Conservation (phyloP, 2,329 filamentous ascomycete genomes). For the Stachybotrys chartarum region DNA sequence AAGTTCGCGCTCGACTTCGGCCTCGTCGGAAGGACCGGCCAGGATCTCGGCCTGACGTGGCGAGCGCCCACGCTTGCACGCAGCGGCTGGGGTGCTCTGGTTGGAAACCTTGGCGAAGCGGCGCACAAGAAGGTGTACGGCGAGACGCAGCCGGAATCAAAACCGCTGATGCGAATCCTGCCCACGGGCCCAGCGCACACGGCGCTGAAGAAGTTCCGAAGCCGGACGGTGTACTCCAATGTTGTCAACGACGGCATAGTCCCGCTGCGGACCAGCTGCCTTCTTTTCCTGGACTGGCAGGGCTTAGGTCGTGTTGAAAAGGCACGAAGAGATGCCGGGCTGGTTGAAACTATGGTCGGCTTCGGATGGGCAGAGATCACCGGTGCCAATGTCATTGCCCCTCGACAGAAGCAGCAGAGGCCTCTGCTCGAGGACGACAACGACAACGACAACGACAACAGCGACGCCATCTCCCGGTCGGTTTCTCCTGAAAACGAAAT, state of each 20-base stretch:
- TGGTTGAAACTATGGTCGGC: slow-evolving; percentile 86
- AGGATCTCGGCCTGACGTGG: slow-evolving; percentile 94
- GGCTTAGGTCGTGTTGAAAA: slow-evolving; percentile 91
- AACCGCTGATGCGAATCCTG: slow-evolving; percentile 80
- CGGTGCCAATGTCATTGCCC: slow-evolving; percentile 49
- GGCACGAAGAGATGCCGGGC: slow-evolving; percentile 80
- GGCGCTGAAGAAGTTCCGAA: slow-evolving; percentile 80
- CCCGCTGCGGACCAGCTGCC: slow-evolving; percentile 84
- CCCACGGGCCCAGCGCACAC: slow-evolving; percentile 87
- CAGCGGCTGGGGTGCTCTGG: slow-evolving; percentile 83
- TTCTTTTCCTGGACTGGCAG: slow-evolving; percentile 96
- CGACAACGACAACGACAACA: too few relatives aligned
- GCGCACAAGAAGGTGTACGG: slow-evolving; percentile 20
- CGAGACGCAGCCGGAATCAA: slow-evolving; percentile 62
- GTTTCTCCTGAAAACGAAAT: slow-evolving; percentile 23
- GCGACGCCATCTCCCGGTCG: background rate
- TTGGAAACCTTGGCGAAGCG: slow-evolving; percentile 63
- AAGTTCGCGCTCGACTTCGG: slow-evolving; percentile 96
- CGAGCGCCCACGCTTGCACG: slow-evolving; percentile 76
- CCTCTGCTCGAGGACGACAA: slow-evolving; percentile 7
- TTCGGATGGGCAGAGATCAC: slow-evolving; percentile 95
- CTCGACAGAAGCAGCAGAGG: slow-evolving; percentile 37
- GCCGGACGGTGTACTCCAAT: slow-evolving; percentile 90
- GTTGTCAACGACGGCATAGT: slow-evolving; percentile 98
- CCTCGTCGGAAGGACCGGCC: slow-evolving; percentile 88